phyloP scores from a whole-genome alignment of 768 basidiomycete genomes.

The Pulveroboletus sp. region DNA sequence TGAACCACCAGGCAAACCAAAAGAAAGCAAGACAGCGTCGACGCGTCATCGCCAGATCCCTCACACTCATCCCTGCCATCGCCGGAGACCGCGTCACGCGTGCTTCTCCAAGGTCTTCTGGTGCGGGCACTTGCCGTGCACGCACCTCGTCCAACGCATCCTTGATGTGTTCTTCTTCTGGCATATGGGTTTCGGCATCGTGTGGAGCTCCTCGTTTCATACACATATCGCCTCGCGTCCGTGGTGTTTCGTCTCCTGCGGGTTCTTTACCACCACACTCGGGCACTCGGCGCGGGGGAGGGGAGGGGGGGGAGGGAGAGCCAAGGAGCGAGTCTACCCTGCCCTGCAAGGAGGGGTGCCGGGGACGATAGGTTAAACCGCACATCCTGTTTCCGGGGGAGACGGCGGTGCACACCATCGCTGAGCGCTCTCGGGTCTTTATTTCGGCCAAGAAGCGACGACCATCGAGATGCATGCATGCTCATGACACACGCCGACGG shows the following conservation, averaged over 20 bases:
- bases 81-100: background rate
- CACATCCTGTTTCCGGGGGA: background rate
- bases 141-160: background rate
- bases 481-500: too few species aligned
- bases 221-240: background rate
- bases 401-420: background rate
- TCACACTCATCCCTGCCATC: background rate
- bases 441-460: too few species aligned
- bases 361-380: background rate
- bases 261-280: background rate
- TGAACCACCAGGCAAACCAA: background rate
- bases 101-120: background rate
- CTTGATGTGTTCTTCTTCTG: background rate
- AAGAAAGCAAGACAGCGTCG: background rate
- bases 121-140: background rate
- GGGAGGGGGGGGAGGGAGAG: too few species aligned
- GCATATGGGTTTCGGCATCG: background rate
- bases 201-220: background rate
- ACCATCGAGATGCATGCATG: too few species aligned
- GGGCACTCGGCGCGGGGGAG: background rate
- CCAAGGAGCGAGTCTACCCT: too few species aligned
- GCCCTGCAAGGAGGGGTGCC: too few species aligned
- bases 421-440: background rate
- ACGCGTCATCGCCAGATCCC: background rate
- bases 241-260: background rate